A percentile compares a stretch with the other conserved stretches of the same genome.
These are phyloP conservation scores for Neurospora intermedia DNA, from an alignment of 495 filamentous ascomycete species.

Conservation along the genomic window DNA sequence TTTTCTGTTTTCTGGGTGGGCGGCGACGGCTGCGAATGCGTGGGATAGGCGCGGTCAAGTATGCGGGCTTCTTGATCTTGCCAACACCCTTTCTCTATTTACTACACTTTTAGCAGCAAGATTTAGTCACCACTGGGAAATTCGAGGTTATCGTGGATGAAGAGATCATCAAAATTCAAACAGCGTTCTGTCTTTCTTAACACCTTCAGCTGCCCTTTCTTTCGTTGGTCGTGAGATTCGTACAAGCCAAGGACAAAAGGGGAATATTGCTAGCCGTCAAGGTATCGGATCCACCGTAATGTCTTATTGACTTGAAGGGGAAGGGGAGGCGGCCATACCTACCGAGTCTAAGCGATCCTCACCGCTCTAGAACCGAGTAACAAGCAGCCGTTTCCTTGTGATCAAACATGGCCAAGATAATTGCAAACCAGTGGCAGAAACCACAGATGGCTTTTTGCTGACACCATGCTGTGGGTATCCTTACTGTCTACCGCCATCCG, in stretches of 20 bases:
- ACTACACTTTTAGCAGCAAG: background rate
- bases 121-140: background rate
- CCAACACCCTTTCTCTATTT: background rate
- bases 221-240: background rate
- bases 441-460: background rate
- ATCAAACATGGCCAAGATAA: background rate
- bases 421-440: background rate
- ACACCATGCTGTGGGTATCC: background rate
- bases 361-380: background rate
- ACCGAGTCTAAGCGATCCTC: background rate
- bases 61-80: conserved; percentile 16
- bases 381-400: background rate
- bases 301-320: too few species aligned
- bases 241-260: background rate
- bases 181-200: background rate
- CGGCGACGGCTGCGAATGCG: conserved; percentile 21
- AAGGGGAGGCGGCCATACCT: background rate
- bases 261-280: background rate
- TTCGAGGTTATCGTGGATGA: background rate
- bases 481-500: background rate
- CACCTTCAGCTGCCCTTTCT: background rate
- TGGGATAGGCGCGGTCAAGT: conserved; percentile 34
- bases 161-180: background rate
- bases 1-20: conserved; percentile 29
- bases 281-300: background rate